These are phyloP conservation scores for Chaetomium sp. DNA, from an alignment of 2,329 filamentous ascomycete species.

Conservation along the genomic window DNA sequence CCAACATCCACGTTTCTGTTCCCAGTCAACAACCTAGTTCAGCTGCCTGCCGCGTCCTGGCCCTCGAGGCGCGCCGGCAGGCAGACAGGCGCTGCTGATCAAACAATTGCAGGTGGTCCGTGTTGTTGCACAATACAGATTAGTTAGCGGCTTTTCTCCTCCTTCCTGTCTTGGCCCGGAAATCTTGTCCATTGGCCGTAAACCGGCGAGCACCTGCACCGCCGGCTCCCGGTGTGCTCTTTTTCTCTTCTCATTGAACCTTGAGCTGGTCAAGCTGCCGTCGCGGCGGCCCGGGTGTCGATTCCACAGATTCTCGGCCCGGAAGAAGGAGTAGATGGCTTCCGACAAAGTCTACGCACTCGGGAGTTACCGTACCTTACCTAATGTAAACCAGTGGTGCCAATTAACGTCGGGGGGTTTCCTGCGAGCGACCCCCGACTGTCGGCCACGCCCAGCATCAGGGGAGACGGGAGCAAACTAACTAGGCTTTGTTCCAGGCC, in stretches of 20 bases:
- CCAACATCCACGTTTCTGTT: background rate
- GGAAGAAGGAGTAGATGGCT: background rate
- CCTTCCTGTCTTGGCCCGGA: slow-evolving; percentile 4
- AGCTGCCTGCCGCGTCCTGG: background rate
- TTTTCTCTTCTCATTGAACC: background rate
- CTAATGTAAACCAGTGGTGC: no score
- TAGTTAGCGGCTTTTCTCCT: background rate
- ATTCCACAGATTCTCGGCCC: background rate
- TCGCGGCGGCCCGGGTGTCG: background rate
- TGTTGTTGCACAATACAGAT: background rate
- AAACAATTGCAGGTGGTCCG: background rate
- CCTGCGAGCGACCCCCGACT: background rate
- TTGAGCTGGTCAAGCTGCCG: background rate
- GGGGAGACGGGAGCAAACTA: background rate
- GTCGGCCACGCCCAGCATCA: background rate
- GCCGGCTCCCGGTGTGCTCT: background rate
- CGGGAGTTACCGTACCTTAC: no score
- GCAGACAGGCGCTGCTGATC: background rate
- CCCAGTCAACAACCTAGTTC: background rate
- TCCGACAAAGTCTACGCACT: background rate
- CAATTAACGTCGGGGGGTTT: no score
- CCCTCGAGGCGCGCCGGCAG: background rate
- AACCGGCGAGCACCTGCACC: background rate
- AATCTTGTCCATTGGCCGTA: background rate
- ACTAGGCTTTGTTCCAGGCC: background rate